Base-by-base conservation (phyloP, 805 yeast genomes). In the Saturnispora dispora region DNA sequence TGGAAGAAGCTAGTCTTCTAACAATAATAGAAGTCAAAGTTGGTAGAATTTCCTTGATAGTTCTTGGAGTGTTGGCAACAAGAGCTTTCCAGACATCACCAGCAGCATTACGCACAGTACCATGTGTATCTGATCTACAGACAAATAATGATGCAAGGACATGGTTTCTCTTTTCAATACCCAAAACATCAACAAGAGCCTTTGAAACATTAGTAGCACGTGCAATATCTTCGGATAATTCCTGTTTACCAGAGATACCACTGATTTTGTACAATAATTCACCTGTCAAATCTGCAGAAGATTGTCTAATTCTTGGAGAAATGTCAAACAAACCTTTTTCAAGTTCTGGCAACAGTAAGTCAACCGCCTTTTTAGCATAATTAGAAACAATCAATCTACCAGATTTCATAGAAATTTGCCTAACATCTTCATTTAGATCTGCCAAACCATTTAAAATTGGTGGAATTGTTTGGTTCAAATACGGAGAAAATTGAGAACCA, bases 21-120 rank as follows among this genome's bases (percentile, higher is more conserved):
- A 93, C 88, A 61, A 93, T 82, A 60, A 88, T 77, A 53, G 77
- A 77, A 5, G 93, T 86, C 57, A 93, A 78, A 5, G 88, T 75
- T 30, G 96, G 95, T 55, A 93, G 69, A 55, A 93, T 88, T 66
- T 90, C 97, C 72, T 87, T 91, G 45, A 93, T 85, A 3, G 96
- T 87, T 63, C 86, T 82, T 42, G 99, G 98, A 22, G 99, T 93
- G 65, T 93, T 93, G 46, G 96, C 86, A 48, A 93, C 97, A 63
- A 93, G 74, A 0, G 96, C 88, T 70, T 90, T 90, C 99, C 99
- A 93, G 45, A 93, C 88, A 60, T 93, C 96, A 53, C 88, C 80
- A 11, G 98, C 83, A 25, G 95, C 86, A 57, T 81, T 81, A 60
- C 99, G 82, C 27, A 93, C 99, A 57, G 82, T 75, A 58, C 88